These are phyloP conservation scores for Cardamine resedifolia DNA, from an alignment of 345 rosid species.

Conservation along the genomic window DNA sequence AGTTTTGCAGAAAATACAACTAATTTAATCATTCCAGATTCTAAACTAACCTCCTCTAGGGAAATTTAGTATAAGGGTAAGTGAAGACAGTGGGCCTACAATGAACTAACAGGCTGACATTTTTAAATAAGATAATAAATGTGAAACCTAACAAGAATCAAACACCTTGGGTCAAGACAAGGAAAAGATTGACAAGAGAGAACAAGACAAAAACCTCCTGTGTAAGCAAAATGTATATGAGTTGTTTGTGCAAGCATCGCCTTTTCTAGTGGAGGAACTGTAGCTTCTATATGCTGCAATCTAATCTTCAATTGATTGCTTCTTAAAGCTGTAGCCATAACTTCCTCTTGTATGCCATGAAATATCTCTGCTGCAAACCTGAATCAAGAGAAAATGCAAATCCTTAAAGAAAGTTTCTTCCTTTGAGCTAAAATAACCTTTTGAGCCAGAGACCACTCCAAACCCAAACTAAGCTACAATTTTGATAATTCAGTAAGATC, in stretches of 20 bases:
- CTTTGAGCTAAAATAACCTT: slow-evolving; percentile 7
- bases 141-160: slow-evolving; percentile 24
- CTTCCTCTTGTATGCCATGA: slow-evolving; percentile 90
- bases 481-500: background rate
- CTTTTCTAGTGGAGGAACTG: slow-evolving; percentile 81
- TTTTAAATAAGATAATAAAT: slow-evolving; percentile 12
- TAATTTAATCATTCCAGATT: background rate
- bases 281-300: slow-evolving; percentile 74
- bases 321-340: slow-evolving; percentile 74
- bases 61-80: slow-evolving; percentile 6
- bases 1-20: too few species aligned
- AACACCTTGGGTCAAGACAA: slow-evolving; percentile 28
- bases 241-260: slow-evolving; percentile 75
- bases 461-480: background rate
- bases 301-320: slow-evolving; percentile 73
- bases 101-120: slow-evolving; percentile 11
- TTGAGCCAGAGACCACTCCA: slow-evolving; percentile 9
- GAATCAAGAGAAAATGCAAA: slow-evolving; percentile 2
- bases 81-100: slow-evolving; percentile 36
- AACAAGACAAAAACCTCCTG: slow-evolving; percentile 65
- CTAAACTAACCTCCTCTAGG: background rate
- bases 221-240: slow-evolving; percentile 91
- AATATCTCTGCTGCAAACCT: slow-evolving; percentile 96
- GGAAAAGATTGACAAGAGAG: slow-evolving; percentile 31
- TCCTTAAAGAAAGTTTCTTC: background rate